Base-by-base conservation (phyloP, 78 protist genomes). In the Dictyostelium brefeldianum region DNA sequence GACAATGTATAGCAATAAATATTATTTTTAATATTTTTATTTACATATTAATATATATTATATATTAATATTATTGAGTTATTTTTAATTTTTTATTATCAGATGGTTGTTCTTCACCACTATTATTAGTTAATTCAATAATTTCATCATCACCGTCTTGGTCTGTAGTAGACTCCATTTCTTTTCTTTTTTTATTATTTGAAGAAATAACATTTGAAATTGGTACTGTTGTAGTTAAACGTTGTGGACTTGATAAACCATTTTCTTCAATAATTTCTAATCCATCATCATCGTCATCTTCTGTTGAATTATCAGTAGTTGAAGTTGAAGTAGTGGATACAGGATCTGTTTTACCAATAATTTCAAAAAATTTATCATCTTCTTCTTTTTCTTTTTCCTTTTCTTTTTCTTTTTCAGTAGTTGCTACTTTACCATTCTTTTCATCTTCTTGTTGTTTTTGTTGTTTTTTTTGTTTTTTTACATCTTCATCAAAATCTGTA, bases 311-410 rank as follows among this genome's bases (percentile, higher is more conserved):
- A 12, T 36, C 25, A 25, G 29, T 25, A 3, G 8, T 67, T 20
- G 54, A 15, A 1, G 70, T 43, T n/a, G 70, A 17, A 18, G 56
- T 82, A 15, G 71, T 75, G 1, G 81, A 12, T 3, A 31, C 25
- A 18, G 81, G 10, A 43, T 83, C 70, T 41, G 29, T 4, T 64
- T 79, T 90, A 27, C 95, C 95, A 50, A 70, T 25, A 25, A 90
- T 71, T 51, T 90, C 83, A 65, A 90, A 90, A 54, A 73, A 82
- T 59, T 80, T 78, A 20, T 65, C 89, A 14, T 90, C 83, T 6
- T 69, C 89, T 41, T 75, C 82, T 29, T 80, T 80, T 62, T 69
- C 46, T 6, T 59, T 59, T 22, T 78, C 59, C 43, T 36, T 36
- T 15, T 48, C 83, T 41, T 51, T 8, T 51, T 51, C 27, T 50